Evolutionary conservation across 1,139 yeast species (phyloP).

Genomic region (Magnusiomyces fungicola): DNA sequence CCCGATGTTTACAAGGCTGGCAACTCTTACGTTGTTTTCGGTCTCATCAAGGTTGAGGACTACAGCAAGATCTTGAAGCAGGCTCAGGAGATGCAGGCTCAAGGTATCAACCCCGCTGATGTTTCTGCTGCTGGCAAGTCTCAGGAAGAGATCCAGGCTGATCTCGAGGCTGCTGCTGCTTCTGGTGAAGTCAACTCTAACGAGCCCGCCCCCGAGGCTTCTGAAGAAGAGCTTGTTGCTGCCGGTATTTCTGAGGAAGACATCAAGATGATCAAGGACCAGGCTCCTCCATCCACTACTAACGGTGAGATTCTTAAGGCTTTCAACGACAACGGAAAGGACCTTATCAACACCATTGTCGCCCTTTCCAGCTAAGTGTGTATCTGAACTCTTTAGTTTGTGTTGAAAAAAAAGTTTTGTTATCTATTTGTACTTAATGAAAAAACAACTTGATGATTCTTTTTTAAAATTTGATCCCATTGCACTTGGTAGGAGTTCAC

Average conservation of each 20-base stretch:
- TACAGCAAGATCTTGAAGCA: conserved; percentile 2
- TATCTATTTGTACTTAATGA: too few relatives aligned
- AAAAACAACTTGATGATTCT: too few relatives aligned
- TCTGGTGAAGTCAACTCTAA: conserved; percentile 28
- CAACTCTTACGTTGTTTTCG: conserved; percentile 78
- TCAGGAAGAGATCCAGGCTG: conserved; percentile 62
- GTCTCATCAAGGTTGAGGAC: conserved; percentile 77
- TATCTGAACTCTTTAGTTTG: too few relatives aligned
- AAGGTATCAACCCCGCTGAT: conserved; percentile 1
- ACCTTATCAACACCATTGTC: conserved; percentile 94
- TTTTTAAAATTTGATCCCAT: too few relatives aligned
- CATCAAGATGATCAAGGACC: conserved; percentile 77
- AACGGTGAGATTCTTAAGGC: conserved; percentile 73
- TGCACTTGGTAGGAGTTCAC: too few relatives aligned
- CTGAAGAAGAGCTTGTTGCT: conserved; percentile 67
- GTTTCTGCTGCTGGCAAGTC: conserved; percentile 26
- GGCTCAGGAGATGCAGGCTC: conserved; percentile 4
- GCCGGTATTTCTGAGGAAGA: conserved; percentile 75
- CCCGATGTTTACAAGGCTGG: conserved; percentile 92
- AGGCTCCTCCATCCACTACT: conserved; percentile 79
- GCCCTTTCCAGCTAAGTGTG: conserved; percentile 46
- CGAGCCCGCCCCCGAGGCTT: conserved; percentile 39
- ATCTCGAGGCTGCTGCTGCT: conserved; percentile 74
- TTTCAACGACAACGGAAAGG: conserved; percentile 81
- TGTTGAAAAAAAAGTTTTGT: too few relatives aligned